Base-by-base conservation (phyloP, 2,329 filamentous ascomycete species). In the Penicillium capsulatum region DNA sequence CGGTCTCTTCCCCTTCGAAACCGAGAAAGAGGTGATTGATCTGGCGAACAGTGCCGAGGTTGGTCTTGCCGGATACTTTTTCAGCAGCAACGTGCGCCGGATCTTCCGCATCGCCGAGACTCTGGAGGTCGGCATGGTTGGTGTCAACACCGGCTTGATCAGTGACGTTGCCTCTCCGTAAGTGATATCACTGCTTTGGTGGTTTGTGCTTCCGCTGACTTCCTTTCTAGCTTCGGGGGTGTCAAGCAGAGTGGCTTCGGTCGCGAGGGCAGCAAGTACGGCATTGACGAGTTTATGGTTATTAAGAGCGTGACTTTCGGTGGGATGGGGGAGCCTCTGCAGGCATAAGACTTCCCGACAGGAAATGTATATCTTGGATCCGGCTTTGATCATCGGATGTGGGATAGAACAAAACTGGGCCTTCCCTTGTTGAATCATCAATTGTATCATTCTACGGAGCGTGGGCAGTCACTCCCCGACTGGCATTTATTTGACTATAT, bases 61-160 rank as follows among this genome's bases (percentile, higher is more conserved):
- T 26, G 92, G 92, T 1, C 75, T 98, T 24, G 92, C 91, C 0
- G 91, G 87, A 1, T 97, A 97, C 70, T 95, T 98, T 72, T 97
- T 87, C 73, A 89, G 74, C 47, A 70, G 66, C 31, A 77, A 81
- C 50, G 57, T 82, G 4, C 72, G 75, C 51, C 66, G 79, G 17
- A 70, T 74, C 40, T 81, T 79, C 64, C 67, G 79, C 30, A 71
- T 82, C 30, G 77, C 79, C 1, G 79, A 82, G 55, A 75, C 76
- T 5, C 48, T 73, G 38, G 70, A 73, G 46, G 67, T 71, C 22
- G 70, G 70, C 27, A 73, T 73, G 71, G 66, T 73, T 46, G 71
- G 70, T 49, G 80, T 90, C 44, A 91, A 91, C 66, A 89, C 84
- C 1, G 86, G 86, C 1, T 45, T 77, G 38, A 76, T 77, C 36